These are phyloP conservation scores for Cladobotryum protrusum DNA, from an alignment of 2,329 filamentous ascomycete genomes.

Conservation along the genomic window DNA sequence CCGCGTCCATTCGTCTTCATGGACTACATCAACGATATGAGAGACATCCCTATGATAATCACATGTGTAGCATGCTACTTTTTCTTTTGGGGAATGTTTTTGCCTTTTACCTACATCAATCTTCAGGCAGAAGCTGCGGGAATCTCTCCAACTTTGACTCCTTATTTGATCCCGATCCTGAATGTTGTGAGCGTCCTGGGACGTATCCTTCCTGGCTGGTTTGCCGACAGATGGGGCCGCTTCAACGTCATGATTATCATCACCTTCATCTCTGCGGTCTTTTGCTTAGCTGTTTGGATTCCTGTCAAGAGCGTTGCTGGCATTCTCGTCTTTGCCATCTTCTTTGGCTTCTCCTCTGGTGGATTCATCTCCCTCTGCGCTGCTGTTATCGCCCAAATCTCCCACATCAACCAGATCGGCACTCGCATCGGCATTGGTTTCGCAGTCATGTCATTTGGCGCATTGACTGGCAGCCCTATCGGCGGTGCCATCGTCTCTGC, in stretches of 20 bases:
- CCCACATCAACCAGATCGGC: constrained; percentile 63
- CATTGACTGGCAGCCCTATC: constrained; percentile 61
- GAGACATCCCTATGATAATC: constrained; percentile 39
- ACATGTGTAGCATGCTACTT: constrained; percentile 43
- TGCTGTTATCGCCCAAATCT: constrained; percentile 63
- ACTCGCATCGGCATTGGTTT: constrained; percentile 60
- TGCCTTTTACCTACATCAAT: constrained; percentile 49
- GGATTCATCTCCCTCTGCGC: constrained; percentile 59
- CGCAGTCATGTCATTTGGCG: constrained; percentile 55
- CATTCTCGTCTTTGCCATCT: constrained; percentile 57
- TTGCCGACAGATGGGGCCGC: constrained; percentile 39
- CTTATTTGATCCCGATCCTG: constrained; percentile 51
- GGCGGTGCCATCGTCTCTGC: constrained; percentile 53
- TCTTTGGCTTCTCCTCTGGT: constrained; percentile 66
- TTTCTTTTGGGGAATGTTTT: constrained; percentile 50
- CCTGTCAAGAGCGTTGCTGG: constrained; percentile 45
- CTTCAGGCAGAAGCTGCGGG: constrained; percentile 41
- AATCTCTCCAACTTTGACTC: constrained; percentile 34
- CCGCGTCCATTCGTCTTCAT: constrained; percentile 37
- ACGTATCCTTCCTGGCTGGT: constrained; percentile 45
- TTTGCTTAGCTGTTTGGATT: constrained; percentile 43
- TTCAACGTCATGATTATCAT: constrained; percentile 48
- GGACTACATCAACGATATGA: constrained; percentile 42
- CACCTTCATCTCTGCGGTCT: constrained; percentile 41
- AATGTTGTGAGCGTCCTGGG: constrained; percentile 47